Evolutionary conservation across 345 rosid genomes (phyloP), one percentile per base, ranked within the genome.

Genomic region (Theobroma cacao): DNA sequence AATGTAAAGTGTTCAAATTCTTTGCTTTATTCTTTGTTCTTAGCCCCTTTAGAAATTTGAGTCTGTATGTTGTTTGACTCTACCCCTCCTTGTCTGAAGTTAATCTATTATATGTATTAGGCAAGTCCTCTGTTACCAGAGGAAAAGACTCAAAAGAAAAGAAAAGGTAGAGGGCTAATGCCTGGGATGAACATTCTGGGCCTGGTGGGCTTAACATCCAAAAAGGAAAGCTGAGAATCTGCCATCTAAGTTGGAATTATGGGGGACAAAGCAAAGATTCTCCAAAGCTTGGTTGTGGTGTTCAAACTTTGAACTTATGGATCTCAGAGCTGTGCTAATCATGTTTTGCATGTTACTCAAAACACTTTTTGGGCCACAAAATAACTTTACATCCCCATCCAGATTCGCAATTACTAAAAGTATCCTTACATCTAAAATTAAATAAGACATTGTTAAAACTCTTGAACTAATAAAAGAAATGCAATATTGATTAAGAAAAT

Each of bases 141-240:
- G 9, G 0, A 11, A 41, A 41, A 41, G 47, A 71, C 55, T 79
- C 69, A 20, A 59, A 76, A 53, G 73, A 67, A 68, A 38, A 41
- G 68, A 70, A 76, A 58, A 63, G 66, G 38, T 52, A 53, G 18
- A 26, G 66, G 64, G 76, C 72, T 34, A 31, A 50, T 17, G 26
- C 63, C 72, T 38, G 55, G 41, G 45, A 40, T 77, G 77, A 77
- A 77, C 80, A 63, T 72, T 70, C 77, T 65, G 78, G 78, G 53
- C 78, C 56, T 60, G 67, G 13, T 52, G 69, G 59, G 69, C 22
- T 28, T 64, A 75, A 45, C 76, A 47, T 78, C 79, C 67, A 59
- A 68, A 85, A 85, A 53, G 82, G 77, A 84, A 79, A 80, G 53
- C 48, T 60, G 67, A 38, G 72, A 53, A 74, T 82, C 81, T 84